Conservation (phyloP, 345 rosid genomes). For the Sisymbrium altissimum region DNA sequence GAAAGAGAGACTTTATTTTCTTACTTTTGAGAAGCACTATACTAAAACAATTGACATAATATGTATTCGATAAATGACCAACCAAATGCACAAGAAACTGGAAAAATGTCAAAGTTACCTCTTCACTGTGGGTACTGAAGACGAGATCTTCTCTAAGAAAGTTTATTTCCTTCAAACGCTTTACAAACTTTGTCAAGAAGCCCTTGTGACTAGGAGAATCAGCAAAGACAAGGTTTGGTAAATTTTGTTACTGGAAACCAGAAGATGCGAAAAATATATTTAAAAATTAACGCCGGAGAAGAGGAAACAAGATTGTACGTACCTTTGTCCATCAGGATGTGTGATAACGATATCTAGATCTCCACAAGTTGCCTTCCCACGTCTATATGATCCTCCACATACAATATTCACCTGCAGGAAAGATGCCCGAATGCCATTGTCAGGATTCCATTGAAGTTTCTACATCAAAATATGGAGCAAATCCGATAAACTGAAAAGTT, state of each 20-base stretch:
- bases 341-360: constrained; percentile 83
- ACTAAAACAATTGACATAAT: not conserved
- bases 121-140: constrained; percentile 80
- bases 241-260: not conserved
- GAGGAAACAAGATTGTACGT: not conserved
- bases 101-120: constrained; percentile 46
- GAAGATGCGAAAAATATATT: not conserved
- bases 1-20: not conserved
- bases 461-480: not conserved
- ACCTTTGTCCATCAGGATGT: constrained; percentile 94
- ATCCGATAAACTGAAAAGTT: not conserved
- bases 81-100: not conserved
- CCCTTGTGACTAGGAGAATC: constrained; percentile 68
- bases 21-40: not conserved
- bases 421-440: constrained; percentile 3
- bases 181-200: constrained; percentile 64
- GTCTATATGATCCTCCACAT: constrained; percentile 97
- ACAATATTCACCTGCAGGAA: constrained; percentile 57
- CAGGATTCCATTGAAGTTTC: not conserved
- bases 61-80: not conserved
- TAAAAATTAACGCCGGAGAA: not conserved
- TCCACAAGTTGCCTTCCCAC: constrained; percentile 94
- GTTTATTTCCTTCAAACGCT: constrained; percentile 65
- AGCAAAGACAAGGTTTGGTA: constrained; percentile 14
- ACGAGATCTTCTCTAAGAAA: constrained; percentile 84